Conservation (phyloP, 306 rosid species). For the Mucuna pruriens region DNA sequence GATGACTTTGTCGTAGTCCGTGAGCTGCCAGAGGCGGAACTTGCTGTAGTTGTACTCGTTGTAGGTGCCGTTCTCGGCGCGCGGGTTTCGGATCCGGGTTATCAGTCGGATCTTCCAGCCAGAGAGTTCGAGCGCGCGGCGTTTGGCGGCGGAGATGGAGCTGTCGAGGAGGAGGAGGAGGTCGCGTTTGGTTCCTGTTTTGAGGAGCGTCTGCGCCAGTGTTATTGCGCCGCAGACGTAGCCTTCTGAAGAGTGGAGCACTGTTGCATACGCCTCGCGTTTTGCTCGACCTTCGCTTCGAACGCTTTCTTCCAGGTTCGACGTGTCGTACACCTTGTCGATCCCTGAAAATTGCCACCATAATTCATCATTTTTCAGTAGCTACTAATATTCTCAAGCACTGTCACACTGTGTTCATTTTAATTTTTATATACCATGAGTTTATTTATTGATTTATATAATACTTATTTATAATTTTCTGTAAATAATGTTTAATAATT, state of each 20-base stretch:
- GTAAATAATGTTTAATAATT: too few species aligned
- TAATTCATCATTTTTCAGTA: neutral
- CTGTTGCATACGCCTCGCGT: slow-evolving; percentile 88
- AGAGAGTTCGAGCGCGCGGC: slow-evolving; percentile 57
- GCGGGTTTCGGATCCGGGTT: slow-evolving; percentile 78
- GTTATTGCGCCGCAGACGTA: slow-evolving; percentile 95
- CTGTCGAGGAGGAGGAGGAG: slow-evolving; percentile 78
- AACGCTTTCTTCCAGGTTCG: slow-evolving; percentile 51
- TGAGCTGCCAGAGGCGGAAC: slow-evolving; percentile 92
- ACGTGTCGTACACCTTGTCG: slow-evolving; percentile 68
- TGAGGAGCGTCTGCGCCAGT: slow-evolving; percentile 76
- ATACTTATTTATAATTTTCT: too few species aligned
- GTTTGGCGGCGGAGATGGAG: slow-evolving; percentile 65
- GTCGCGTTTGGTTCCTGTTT: slow-evolving; percentile 79
- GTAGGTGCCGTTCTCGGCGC: slow-evolving; percentile 66
- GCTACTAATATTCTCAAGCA: too few species aligned
- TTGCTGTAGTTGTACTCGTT: slow-evolving; percentile 97
- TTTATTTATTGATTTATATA: too few species aligned
- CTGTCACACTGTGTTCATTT: too few species aligned
- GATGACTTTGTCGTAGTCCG: slow-evolving; percentile 71
- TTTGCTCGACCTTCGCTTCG: slow-evolving; percentile 42
- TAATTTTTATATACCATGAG: too few species aligned
- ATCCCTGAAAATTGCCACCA: slow-evolving; percentile 53
- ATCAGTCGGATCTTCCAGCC: slow-evolving; percentile 84
- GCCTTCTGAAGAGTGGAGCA: slow-evolving; percentile 74